phyloP scores from a whole-genome alignment of 2,329 filamentous ascomycete genomes.

The Sarocladium kiliense region DNA sequence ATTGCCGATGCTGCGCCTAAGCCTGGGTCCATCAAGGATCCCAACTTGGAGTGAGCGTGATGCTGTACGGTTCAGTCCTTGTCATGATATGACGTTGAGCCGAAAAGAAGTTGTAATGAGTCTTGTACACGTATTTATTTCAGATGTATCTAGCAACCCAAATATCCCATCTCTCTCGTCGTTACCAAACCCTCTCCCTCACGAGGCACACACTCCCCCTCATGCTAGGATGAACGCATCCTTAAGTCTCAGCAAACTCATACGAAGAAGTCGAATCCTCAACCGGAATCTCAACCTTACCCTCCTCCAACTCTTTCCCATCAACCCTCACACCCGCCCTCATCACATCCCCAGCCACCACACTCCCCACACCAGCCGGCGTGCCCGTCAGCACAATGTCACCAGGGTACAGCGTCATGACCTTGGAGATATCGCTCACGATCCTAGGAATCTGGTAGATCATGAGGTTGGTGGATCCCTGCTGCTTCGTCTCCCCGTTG shows the following conservation, averaged over 20 bases:
- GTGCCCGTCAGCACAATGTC: conserved; percentile 96
- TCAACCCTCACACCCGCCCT: conserved; percentile 73
- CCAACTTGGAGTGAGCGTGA: conserved; percentile 40
- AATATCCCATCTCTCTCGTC: neutral
- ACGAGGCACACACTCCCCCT: neutral
- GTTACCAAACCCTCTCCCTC: neutral
- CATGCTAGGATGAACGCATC: neutral
- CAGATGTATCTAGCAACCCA: neutral
- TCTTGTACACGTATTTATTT: conserved; percentile 2
- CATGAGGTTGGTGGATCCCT: conserved; percentile 90
- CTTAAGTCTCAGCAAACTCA: conserved; percentile 66
- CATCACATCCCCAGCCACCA: conserved; percentile 82
- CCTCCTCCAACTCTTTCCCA: conserved; percentile 80
- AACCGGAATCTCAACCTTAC: conserved; percentile 76
- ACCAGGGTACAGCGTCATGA: conserved; percentile 89
- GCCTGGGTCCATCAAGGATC: conserved; percentile 53
- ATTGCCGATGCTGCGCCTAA: conserved; percentile 67
- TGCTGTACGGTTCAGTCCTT: neutral
- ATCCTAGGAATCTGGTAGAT: conserved; percentile 85
- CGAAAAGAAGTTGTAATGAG: neutral
- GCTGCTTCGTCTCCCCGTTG: conserved; percentile 72
- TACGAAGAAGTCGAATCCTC: conserved; percentile 75
- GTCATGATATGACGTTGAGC: neutral
- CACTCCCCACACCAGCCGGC: conserved; percentile 87
- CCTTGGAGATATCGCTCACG: conserved; percentile 84